Base-by-base conservation (phyloP, 805 yeast species). In the Pichia heedii region DNA sequence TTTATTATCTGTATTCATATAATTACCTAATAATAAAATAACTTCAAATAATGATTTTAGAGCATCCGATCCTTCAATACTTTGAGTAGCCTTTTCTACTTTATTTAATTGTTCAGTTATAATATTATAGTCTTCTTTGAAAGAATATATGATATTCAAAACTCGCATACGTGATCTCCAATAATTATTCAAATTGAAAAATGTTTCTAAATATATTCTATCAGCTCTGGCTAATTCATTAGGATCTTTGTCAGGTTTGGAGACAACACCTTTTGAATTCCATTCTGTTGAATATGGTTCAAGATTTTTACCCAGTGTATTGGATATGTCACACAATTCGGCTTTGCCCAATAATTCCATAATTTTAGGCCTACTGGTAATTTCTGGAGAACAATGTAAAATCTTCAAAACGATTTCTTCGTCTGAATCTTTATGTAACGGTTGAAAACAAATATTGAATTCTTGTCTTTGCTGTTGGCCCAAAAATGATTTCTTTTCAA, bases 161-260 rank as follows among this genome's bases (percentile, higher is more conserved):
- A 96, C 95, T 48, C 96, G 69, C 65, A 90, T 83, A 58, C 99
- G 76, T 2, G 96, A 78, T 49, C 80, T 76, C 99, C 99, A 94
- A 60, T 93, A 93, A 49, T 79, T 79, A 50, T 84, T 84, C 54
- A 93, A 65, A 53, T 93, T 87, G 60, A 80, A 85, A 54, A 88
- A 81, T 43, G 89, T 69, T 55, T 84, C 95, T 50, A 94, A 65
- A 56, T 77, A 93, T 6, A 93, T 66, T 54, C 88, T 76, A 58
- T 93, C 99, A 0, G 95, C 84, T 46, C 97, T 70, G 33, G 89
- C 89, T 46, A 93, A 71, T 41, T 84, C 93, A 27, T 65, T 63
- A 1, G 87, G 81, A 60, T 84, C 84, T 56, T 82, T 84, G 42
- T 77, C 84, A 0, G 87, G 81, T 39, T 66, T 61, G 34, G 62